Percentiles rank a stretch among this genome's conserved stretches.
phyloP scores from a whole-genome alignment of 495 filamentous ascomycete genomes.

The Aspergillus nidulans region DNA sequence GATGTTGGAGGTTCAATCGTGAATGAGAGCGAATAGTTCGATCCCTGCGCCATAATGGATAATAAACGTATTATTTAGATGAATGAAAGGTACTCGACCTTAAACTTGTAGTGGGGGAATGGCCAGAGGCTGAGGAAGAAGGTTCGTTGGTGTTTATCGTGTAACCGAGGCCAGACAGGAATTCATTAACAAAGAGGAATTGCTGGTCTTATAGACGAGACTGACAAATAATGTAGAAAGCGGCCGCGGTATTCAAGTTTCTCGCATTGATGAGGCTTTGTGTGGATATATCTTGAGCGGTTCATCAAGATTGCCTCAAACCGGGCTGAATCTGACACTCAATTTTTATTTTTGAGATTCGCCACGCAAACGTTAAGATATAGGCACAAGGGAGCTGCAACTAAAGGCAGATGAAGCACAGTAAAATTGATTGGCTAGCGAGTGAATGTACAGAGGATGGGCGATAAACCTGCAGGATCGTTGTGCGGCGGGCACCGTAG shows the following conservation, averaged over 20 bases:
- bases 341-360: background rate
- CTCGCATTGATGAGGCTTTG: background rate
- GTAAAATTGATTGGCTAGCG: background rate
- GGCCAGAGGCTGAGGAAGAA: background rate
- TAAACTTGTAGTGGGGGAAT: background rate
- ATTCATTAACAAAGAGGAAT: background rate
- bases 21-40: constrained; percentile 31
- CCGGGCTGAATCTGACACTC: background rate
- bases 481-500: background rate
- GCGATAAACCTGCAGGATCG: constrained; percentile 7
- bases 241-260: no score
- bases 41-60: background rate
- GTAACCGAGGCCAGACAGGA: background rate
- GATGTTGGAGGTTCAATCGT: constrained; percentile 31
- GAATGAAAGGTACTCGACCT: background rate
- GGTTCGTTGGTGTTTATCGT: background rate
- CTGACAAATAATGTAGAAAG: background rate
- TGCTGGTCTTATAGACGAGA: background rate
- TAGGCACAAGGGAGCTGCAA: background rate
- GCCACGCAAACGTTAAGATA: background rate
- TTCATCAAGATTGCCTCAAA: background rate
- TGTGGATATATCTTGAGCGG: background rate
- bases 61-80: background rate
- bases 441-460: background rate
- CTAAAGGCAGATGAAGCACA: background rate